Base-by-base conservation (phyloP, 179 eudicot species). In the Drosera spatulata region DNA sequence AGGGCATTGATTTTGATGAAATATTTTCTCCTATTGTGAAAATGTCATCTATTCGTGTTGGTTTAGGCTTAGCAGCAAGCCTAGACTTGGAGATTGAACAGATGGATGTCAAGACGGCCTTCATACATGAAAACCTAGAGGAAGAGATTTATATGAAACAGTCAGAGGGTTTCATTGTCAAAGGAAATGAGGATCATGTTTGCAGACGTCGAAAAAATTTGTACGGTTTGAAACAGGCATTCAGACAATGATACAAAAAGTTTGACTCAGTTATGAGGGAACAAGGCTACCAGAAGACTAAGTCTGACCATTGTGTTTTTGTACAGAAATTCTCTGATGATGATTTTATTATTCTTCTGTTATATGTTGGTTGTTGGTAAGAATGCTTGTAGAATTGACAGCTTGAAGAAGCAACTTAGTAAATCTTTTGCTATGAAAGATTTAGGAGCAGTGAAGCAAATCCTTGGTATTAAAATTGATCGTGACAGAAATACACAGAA, bases 1-100 rank as follows among this genome's bases (percentile, higher is more conserved):
- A 59, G 41, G 59, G 64, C 41, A n/a, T 66, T 41, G 63, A 59
- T 33, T 52, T 42, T 6, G 6, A 6, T 3, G 65, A 61, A 22
- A 60, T 53, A 0, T 68, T 68, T 14, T 11, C 50, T 44, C 62
- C 62, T 38, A 41, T 59, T 3, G 15, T 50, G 9, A 50, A 50
- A 8, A 50, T 50, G 53, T 50, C 53, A 4, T 50, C 2, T 0
- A 50, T 50, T 8, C 53, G 2, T 4, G 53, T 50, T 50, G 53
- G 5, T 10, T 12, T 50, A 50, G 53, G 53, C 1, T 50, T 50
- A 13, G 53, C 53, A 4, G 12, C 53, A 10, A 50, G 15, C 15
- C 53, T 50, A 10, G 53, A 50, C 15, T 8, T 50, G 11, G 53
- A 50, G 53, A 1, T 50, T 50, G 53, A 50, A 3, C 15, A 8